phyloP scores from a whole-genome alignment of 192 early-diverging fungal species.

The Piromyces sp. region DNA sequence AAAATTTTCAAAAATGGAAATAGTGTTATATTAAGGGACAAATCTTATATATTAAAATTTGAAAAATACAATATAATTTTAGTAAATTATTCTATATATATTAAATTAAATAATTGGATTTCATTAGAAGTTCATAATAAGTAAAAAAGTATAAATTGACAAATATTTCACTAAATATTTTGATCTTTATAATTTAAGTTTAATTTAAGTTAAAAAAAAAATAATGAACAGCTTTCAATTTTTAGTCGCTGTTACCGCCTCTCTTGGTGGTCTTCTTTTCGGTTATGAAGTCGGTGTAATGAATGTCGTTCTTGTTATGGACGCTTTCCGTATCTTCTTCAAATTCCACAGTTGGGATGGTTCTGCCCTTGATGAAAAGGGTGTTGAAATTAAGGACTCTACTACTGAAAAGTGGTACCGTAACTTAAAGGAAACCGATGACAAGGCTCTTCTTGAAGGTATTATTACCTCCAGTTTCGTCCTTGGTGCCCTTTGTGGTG shows the following conservation, averaged over 20 bases:
- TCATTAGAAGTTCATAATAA: too few species aligned
- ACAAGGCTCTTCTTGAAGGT: not conserved
- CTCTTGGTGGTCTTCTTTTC: slow-evolving; percentile 3
- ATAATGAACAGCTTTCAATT: not conserved
- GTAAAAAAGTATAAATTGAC: too few species aligned
- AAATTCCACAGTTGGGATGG: not conserved
- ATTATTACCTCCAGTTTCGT: slow-evolving; percentile 3
- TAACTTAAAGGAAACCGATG: not conserved
- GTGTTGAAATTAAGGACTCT: too few species aligned
- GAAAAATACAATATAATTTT: too few species aligned
- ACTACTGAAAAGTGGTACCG: not conserved
- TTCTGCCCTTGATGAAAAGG: not conserved
- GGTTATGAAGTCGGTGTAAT: slow-evolving; percentile 6
- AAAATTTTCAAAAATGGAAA: too few species aligned
- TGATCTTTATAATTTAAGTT: too few species aligned
- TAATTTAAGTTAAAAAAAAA: not conserved
- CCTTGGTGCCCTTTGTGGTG: slow-evolving; percentile 1
- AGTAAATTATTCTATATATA: too few species aligned
- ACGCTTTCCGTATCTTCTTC: slow-evolving; percentile 1
- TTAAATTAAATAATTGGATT: too few species aligned
- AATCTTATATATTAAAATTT: too few species aligned
- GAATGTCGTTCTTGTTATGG: not conserved
- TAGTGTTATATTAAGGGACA: too few species aligned
- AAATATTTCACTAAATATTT: too few species aligned
- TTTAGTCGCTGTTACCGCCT: not conserved